Conservation (phyloP, 2,329 filamentous ascomycete species). For the Ceratocystis colombiana region DNA sequence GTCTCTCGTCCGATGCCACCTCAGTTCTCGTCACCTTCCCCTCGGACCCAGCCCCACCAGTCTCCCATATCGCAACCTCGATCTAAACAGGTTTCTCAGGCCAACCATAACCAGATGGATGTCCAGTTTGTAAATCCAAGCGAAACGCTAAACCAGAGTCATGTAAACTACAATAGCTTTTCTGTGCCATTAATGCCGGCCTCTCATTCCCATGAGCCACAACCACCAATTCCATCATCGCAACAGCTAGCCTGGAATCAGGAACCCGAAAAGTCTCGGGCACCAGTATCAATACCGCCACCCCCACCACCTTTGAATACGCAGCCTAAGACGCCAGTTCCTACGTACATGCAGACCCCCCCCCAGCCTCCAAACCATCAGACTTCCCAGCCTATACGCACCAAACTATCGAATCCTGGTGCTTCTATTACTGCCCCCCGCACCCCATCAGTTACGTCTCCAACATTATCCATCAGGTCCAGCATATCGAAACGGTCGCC, state of each 20-base stretch:
- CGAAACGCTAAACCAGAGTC: conserved; percentile 21
- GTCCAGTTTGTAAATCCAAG: conserved; percentile 23
- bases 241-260: conserved; percentile 30
- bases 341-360: conserved; percentile 20
- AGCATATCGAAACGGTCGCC: conserved; percentile 38
- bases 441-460: conserved; percentile 37
- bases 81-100: conserved; percentile 15
- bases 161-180: conserved; percentile 7
- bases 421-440: conserved; percentile 10
- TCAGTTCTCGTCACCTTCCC: conserved; percentile 27
- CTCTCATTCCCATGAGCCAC: not conserved
- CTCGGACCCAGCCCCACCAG: conserved; percentile 25
- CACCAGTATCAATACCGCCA: conserved; percentile 29
- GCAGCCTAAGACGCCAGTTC: conserved; percentile 24
- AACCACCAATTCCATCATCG: not conserved
- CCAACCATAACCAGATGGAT: conserved; percentile 27
- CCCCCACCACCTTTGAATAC: conserved; percentile 28
- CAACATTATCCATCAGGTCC: conserved; percentile 35
- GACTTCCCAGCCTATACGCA: conserved; percentile 30
- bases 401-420: conserved; percentile 32
- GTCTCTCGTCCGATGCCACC: conserved; percentile 23
- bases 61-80: conserved; percentile 22
- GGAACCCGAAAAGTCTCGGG: conserved; percentile 35
- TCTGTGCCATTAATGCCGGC: not conserved
- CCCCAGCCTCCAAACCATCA: conserved; percentile 29